Base-by-base conservation (phyloP, 2,329 filamentous ascomycete genomes). In the Colletotrichum sp. region DNA sequence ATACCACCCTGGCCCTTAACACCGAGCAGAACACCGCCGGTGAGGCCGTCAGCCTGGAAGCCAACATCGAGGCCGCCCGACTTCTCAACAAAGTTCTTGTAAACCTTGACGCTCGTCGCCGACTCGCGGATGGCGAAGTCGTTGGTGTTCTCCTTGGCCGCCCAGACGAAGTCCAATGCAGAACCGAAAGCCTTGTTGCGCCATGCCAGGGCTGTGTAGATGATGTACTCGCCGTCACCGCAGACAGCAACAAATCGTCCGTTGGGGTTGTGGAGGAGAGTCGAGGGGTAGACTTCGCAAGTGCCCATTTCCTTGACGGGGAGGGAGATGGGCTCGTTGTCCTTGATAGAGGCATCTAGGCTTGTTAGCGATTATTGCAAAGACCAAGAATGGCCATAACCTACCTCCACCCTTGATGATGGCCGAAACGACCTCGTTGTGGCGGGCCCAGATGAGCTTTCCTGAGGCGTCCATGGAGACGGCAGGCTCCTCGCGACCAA, bases 81-180 rank as follows among this genome's bases (percentile, higher is more conserved):
- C 87, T 98, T 96, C 85, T 99, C 97, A 80, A 96, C 94, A 88
- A 99, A 99, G 86, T 99, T 99, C 86, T 97, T 96, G 90, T 97
- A 99, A 44, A 99, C 93, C 89, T 98, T 98, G 81, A 99, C 96
- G 81, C 95, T 98, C 65, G 96, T 98, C 32, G 94, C 88, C 6
- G 96, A 98, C 86, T 99, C 97, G 44, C 97, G 94, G 80, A 99
- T 99, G 52, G 97, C 97, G 83, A 98, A 99, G 84, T 99, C 97
- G 85, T 98, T 99, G 87, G 95, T 98, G 86, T 98, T 98, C 75
- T 98, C 96, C 86, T 98, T 98, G 60, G 95, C 95, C 0, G 94
- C 96, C 97, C 97, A 99, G 13, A 95, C 96, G 84, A 99, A 99
- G 86, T 99, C 97, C 69, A 99, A 88, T 8, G 96, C 97, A 55